phyloP scores from a whole-genome alignment of 768 basidiomycete species.

The Chiua virens region DNA sequence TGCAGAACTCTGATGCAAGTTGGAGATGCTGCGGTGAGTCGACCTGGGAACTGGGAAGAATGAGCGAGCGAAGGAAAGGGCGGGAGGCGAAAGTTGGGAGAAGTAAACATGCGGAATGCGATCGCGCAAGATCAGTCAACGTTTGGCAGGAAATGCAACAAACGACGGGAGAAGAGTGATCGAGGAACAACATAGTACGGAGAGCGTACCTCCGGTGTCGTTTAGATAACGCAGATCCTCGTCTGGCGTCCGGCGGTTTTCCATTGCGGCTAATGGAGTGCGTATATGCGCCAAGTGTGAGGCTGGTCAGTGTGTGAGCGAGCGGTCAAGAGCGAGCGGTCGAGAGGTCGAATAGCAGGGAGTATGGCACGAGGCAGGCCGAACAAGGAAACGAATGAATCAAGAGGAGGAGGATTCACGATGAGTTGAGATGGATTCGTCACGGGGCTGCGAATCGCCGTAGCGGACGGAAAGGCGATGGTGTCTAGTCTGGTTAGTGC shows the following conservation, averaged over 20 bases:
- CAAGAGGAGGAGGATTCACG: slow-evolving; percentile 12
- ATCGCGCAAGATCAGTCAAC: slow-evolving; percentile 17
- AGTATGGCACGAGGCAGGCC: background rate
- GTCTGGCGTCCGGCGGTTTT: slow-evolving; percentile 19
- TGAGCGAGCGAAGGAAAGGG: slow-evolving; percentile 4
- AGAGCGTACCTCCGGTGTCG: slow-evolving; percentile 28
- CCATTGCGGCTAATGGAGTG: slow-evolving; percentile 13
- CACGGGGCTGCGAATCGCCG: slow-evolving; percentile 9
- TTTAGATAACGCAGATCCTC: slow-evolving; percentile 9
- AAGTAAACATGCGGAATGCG: background rate
- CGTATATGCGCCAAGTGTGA: slow-evolving; percentile 4
- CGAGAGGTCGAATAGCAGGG: background rate
- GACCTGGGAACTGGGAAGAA: slow-evolving; percentile 9
- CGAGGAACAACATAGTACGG: slow-evolving; percentile 6
- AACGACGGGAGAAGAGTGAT: slow-evolving; percentile 12
- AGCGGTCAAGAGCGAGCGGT: background rate
- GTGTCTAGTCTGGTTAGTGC: background rate
- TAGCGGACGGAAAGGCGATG: slow-evolving; percentile 3
- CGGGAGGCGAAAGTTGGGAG: background rate
- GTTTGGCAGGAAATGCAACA: slow-evolving; percentile 6
- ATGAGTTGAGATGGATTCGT: slow-evolving; percentile 1
- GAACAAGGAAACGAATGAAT: slow-evolving; percentile 2
- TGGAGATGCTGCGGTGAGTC: background rate
- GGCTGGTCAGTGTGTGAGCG: background rate
- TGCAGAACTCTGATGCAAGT: background rate